These are phyloP conservation scores for Pelargonium nanum DNA, from an alignment of 345 rosid species.

Conservation along the genomic window DNA sequence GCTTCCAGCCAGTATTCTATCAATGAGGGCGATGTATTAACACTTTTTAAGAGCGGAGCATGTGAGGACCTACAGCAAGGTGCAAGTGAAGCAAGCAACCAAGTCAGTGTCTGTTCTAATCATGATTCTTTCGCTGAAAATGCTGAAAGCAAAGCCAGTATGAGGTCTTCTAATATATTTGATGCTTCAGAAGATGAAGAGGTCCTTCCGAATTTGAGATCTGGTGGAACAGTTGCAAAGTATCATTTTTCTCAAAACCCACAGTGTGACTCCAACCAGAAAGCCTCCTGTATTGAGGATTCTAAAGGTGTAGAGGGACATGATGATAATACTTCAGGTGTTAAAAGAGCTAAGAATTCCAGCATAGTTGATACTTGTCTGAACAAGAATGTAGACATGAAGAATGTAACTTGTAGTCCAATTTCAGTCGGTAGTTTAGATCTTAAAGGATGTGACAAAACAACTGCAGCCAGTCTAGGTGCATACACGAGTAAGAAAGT, in stretches of 20 bases:
- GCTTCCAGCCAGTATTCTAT: slow-evolving; percentile 48
- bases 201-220: slow-evolving; percentile 21
- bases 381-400: slow-evolving; percentile 27
- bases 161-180: slow-evolving; percentile 29
- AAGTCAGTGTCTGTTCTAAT: slow-evolving; percentile 33
- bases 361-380: slow-evolving; percentile 17
- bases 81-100: slow-evolving; percentile 55
- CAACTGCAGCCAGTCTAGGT: not conserved
- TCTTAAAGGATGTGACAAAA: too few species aligned
- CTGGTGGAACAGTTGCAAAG: slow-evolving; percentile 22
- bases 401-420: slow-evolving; percentile 31
- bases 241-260: slow-evolving; percentile 25
- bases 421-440: slow-evolving; percentile 34
- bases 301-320: slow-evolving; percentile 37
- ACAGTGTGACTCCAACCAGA: slow-evolving; percentile 24
- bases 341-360: slow-evolving; percentile 27
- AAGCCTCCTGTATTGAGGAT: slow-evolving; percentile 21
- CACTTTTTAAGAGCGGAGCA: slow-evolving; percentile 17
- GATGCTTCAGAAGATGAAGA: slow-evolving; percentile 32
- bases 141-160: slow-evolving; percentile 49
- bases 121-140: slow-evolving; percentile 50
- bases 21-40: slow-evolving; percentile 32
- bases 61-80: slow-evolving; percentile 27
- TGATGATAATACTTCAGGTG: slow-evolving; percentile 47
- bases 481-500: not conserved